Evolutionary conservation across 2,329 filamentous ascomycete genomes (phyloP), one percentile per base, ranked within the genome.

Genomic region (Scytalidium sp.): DNA sequence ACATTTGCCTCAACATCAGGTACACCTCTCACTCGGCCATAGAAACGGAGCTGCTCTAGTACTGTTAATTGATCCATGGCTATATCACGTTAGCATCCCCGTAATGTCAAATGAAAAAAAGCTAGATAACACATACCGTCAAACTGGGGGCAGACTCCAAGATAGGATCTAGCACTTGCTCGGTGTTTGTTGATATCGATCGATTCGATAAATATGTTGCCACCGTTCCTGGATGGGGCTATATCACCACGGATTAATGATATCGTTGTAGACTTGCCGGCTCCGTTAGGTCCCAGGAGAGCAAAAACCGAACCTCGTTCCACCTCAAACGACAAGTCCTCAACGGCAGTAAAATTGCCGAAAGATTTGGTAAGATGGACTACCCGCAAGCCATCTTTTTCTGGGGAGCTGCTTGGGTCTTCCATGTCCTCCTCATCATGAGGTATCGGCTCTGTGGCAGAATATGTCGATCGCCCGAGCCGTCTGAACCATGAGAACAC

Each of bases 41-140:
- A 97, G 71, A 97, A 96, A 45, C 79, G 74, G 2, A 97, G 76
- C 60, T 96, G 92, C 64, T 97, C 91, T 2, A 83, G 72, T 0
- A 95, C 90, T 0, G 91, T 95, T 89, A 97, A 92, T 47, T 85
- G 80, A 67, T 97, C 93, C 72, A 96, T 86, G 8, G 92, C 92
- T 56, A 36, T 39, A 23, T 19, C 39, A 46, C 1, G 29, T 20
- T 45, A 32, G 40, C 23, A 32, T 23, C n/a, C 3, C 19, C 20
- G n/a, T n/a, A 19, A n/a, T 9, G 25, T 8, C 21, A 42, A 32
- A 20, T 8, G 11, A 41, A 36, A 13, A 41, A 8, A 27, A 27
- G 46, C n/a, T 17, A 41, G n/a, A n/a, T 20, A 7, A 32, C 6
- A 48, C 55, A 15, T 51, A 56, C 53, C 60, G 62, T 91, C 87